phyloP scores from a whole-genome alignment of 768 basidiomycete species.

The Pulveroboletus ravenelii region DNA sequence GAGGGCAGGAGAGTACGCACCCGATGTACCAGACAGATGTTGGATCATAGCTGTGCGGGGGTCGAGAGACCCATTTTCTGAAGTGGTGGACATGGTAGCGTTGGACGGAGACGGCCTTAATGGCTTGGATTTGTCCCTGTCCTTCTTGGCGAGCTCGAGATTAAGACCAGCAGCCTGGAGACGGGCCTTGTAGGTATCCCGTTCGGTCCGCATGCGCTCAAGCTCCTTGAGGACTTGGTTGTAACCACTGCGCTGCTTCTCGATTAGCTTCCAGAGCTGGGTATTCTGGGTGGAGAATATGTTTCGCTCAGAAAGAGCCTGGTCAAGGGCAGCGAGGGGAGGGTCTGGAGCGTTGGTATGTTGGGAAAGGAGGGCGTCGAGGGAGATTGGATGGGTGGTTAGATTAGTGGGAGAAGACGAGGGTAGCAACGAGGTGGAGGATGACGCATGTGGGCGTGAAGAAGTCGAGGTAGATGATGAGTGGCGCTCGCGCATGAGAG shows the following conservation, averaged over 20 bases:
- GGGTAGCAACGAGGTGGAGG: constrained; percentile 24
- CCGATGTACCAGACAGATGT: constrained; percentile 31
- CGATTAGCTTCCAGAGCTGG: constrained; percentile 92
- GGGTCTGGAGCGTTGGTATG: constrained; percentile 54
- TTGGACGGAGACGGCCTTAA: constrained; percentile 23
- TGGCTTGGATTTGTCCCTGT: constrained; percentile 19
- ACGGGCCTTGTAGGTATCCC: constrained; percentile 54
- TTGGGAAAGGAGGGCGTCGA: constrained; percentile 51
- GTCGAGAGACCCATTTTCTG: constrained; percentile 22
- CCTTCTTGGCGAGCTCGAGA: constrained; percentile 38
- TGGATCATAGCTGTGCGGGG: constrained; percentile 20
- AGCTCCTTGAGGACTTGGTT: constrained; percentile 78
- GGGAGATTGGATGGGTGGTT: constrained; percentile 36
- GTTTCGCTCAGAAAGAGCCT: constrained; percentile 77
- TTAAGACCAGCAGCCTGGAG: constrained; percentile 29
- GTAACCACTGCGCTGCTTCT: constrained; percentile 84
- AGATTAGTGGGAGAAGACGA: constrained; percentile 28
- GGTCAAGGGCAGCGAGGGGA: constrained; percentile 60
- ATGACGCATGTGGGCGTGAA: constrained; percentile 31
- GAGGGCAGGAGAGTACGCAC: constrained; percentile 20
- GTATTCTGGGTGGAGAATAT: constrained; percentile 75
- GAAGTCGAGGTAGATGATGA: constrained; percentile 24
- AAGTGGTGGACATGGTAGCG: constrained; percentile 14
- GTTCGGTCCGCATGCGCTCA: constrained; percentile 76
- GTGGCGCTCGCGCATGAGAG: constrained; percentile 23